Base-by-base conservation (phyloP, 2,329 filamentous ascomycete genomes). In the Pleomassaria siparia region DNA sequence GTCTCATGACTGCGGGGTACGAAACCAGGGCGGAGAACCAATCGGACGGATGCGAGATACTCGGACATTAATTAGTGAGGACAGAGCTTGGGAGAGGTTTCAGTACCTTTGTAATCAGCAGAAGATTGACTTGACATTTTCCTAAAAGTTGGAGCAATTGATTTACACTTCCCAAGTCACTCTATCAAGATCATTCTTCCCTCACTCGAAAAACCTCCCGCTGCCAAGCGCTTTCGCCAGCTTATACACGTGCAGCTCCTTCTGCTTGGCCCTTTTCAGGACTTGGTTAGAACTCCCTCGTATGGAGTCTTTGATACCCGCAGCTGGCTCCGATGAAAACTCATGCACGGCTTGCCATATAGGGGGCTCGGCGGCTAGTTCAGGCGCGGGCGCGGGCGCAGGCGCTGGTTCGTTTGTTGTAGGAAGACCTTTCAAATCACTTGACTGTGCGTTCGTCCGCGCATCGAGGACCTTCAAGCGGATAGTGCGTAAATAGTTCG, bases 391-490 rank as follows among this genome's bases (percentile, higher is more conserved):
- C n/a, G n/a, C n/a, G n/a, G n/a, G n/a, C n/a, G n/a, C n/a, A n/a
- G 59, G 58, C 28, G 44, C 43, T 1, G 61, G 54, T 37, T 62
- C 61, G 18, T 50, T 53, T 3, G 54, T 60, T 5, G 59, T 54
- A 4, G 62, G 52, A 3, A 67, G 43, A 0, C 63, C 65, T 39
- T 66, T 67, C 32, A 65, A 32, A 21, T 49, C 55, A 21, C 62
- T 51, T 22, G 62, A 66, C 35, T 66, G 61, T 3, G 62, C 63
- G 48, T 66, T 69, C 5, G 62, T 62, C 11, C 63, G 53, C 11
- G 63, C 62, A 30, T 60, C 63, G 1, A 60, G 47, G 2, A 67
- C 52, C 16, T 47, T 53, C 45, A 61, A 65, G 30, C 46, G 47
- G 2, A 60, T 46, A 1, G 61, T 60, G 15, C 63, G 58, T 1